A percentile compares a stretch with the other conserved stretches of the same genome.
Conservation (phyloP, 331 rosid species). For the Quercus phellos region DNA sequence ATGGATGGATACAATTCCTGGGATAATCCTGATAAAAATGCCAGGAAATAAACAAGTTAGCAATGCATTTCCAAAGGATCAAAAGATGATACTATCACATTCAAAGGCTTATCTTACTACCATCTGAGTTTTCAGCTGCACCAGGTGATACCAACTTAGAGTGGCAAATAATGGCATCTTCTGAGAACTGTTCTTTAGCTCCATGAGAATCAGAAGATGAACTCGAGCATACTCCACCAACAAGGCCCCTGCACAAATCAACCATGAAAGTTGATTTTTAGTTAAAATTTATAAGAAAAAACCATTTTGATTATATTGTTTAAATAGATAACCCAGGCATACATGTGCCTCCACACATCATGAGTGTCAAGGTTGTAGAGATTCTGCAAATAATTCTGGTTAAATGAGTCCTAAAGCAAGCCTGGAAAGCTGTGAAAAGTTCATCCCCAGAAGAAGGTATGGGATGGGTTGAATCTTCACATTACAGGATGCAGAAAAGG, state of each 20-base stretch:
- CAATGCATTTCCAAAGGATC: not conserved
- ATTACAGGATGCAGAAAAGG: not conserved
- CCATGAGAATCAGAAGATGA: conserved; percentile 32
- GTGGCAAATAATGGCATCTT: conserved; percentile 34
- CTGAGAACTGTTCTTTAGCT: conserved; percentile 29
- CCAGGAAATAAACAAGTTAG: not conserved
- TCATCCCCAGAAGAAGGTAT: not conserved
- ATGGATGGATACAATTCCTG: conserved; percentile 23
- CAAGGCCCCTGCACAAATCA: conserved; percentile 30
- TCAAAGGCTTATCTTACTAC: conserved; percentile 22
- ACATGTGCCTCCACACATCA: not conserved
- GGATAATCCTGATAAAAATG: conserved; percentile 16
- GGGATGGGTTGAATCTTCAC: not conserved
- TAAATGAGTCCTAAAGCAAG: not conserved
- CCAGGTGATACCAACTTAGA: conserved; percentile 43
- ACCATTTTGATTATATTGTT: not conserved
- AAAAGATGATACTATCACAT: not conserved
- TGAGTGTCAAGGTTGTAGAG: not conserved
- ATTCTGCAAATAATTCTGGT: not conserved
- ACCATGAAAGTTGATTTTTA: conserved; percentile 1
- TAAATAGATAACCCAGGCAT: not conserved
- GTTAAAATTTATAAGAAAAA: not conserved
- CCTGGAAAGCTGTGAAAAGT: not conserved
- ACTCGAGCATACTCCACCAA: conserved; percentile 19
- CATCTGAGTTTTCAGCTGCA: conserved; percentile 35